phyloP scores from a whole-genome alignment of 139 green algal species.

The Chlorella sp. region DNA sequence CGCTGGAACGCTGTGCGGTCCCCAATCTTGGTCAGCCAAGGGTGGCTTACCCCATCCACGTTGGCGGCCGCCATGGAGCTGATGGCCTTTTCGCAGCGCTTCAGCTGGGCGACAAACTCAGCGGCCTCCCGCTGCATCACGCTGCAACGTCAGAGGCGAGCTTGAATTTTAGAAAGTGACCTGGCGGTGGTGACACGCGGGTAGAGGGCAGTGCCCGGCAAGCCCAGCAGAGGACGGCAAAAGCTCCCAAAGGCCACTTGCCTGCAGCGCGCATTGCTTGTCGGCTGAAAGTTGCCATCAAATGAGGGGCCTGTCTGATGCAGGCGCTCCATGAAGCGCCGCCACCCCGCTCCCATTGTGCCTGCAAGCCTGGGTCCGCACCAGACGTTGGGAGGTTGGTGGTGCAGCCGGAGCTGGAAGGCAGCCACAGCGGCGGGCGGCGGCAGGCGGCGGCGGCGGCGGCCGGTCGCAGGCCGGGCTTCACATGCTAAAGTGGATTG shows the following conservation, averaged over 20 bases:
- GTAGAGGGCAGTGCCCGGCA: neutral
- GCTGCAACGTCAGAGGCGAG: neutral
- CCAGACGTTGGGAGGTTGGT: too few species aligned
- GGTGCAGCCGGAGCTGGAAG: neutral
- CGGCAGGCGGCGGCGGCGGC: neutral
- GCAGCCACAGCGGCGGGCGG: neutral
- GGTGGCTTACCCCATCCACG: neutral
- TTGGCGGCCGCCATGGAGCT: constrained; percentile 53
- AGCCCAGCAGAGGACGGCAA: neutral
- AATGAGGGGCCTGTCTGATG: neutral
- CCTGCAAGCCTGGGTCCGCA: too few species aligned
- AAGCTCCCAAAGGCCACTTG: neutral
- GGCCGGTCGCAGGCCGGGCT: neutral
- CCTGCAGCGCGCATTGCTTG: constrained; percentile 12
- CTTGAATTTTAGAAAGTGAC: neutral
- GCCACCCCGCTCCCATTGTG: constrained; percentile 45
- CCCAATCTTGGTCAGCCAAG: too few species aligned
- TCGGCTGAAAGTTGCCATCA: neutral
- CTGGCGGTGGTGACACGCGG: neutral
- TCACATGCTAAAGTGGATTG: neutral
- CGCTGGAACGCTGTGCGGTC: too few species aligned
- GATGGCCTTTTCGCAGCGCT: constrained; percentile 74
- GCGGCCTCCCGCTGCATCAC: constrained; percentile 58
- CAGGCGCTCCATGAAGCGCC: constrained; percentile 30
- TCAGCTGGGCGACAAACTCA: constrained; percentile 68